Evolutionary conservation across 257 asterid genomes (phyloP), one percentile per base, ranked within the genome.

Genomic region (Rubia yunnanensis): DNA sequence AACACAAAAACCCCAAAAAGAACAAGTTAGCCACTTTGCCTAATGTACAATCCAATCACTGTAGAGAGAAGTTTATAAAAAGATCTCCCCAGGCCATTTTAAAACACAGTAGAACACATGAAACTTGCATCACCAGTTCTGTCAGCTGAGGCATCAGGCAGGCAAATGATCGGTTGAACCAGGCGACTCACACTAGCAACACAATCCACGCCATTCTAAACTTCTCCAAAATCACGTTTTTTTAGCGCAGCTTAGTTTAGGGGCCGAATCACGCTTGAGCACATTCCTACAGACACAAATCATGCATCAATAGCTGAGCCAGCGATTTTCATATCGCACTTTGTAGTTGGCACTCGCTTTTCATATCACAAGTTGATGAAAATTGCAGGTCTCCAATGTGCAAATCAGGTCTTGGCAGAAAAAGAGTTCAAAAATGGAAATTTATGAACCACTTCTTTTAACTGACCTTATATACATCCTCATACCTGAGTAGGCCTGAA

Each of bases 401-500:
- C 4, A 10, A 13, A 18, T 15, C 32, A 39, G 10, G 8, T 62
- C 23, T 17, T 62, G 13, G 54, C 53, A 62, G 35, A 39, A 57
- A 52, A 58, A 41, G 34, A 44, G 18, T 28, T 57, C 58, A 52
- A 7, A 22, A 17, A 18, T 15, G 44, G 5, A 60, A 23, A 31
- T 39, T 39, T 26, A 61, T 23, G n/a, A 34, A 26, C 20, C 14
- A 14, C 31, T 22, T 15, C 24, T 23, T 27, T 49, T 15, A 59
- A 68, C 80, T 57, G 70, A 71, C 82, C 82, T 80, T 74, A 78
- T 76, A 76, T 60, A 77, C 77, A 65, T 65, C 80, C 55, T 86
- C 89, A 81, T 79, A 77, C 83, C 79, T 81, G 84, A 49, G 95
- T 82, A 17, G 99, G 99, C 82, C 87, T 87, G 89, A 92, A 92